phyloP scores from a whole-genome alignment of 768 basidiomycete genomes.

The Lepiota venenata region DNA sequence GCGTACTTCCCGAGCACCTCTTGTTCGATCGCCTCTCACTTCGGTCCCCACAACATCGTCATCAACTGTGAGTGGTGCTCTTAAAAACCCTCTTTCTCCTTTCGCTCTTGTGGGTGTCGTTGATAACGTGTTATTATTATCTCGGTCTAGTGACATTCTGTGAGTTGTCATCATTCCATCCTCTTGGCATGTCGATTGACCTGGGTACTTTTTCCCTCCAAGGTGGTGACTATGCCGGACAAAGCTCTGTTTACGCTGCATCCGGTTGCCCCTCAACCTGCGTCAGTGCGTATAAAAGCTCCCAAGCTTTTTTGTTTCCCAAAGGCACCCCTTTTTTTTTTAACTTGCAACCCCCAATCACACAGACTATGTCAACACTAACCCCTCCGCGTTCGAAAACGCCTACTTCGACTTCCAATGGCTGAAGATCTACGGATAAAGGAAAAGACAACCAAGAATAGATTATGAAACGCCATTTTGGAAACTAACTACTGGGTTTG shows the following conservation, averaged over 20 bases:
- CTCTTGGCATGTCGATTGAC: not conserved
- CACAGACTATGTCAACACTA: conserved; percentile 60
- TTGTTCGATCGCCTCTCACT: conserved; percentile 54
- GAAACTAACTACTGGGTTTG: no score
- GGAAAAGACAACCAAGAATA: not conserved
- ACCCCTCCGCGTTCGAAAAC: conserved; percentile 61
- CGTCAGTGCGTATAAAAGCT: conserved; percentile 33
- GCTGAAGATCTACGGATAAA: conserved; percentile 39
- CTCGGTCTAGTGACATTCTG: conserved; percentile 51
- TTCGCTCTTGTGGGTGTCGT: not conserved
- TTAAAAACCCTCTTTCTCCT: not conserved
- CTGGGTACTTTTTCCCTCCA: not conserved
- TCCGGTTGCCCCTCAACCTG: conserved; percentile 56
- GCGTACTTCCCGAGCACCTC: conserved; percentile 59
- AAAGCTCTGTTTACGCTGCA: conserved; percentile 28
- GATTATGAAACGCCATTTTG: no score
- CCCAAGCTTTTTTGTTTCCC: not conserved
- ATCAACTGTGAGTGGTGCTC: conserved; percentile 46
- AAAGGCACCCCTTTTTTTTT: not conserved
- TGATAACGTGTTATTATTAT: not conserved
- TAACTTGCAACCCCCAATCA: not conserved
- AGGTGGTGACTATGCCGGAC: conserved; percentile 62
- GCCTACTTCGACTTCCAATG: conserved; percentile 73
- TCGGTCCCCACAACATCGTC: conserved; percentile 58
- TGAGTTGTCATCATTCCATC: conserved; percentile 25